Conservation (phyloP, 306 rosid genomes). For the Cucumis melo region DNA sequence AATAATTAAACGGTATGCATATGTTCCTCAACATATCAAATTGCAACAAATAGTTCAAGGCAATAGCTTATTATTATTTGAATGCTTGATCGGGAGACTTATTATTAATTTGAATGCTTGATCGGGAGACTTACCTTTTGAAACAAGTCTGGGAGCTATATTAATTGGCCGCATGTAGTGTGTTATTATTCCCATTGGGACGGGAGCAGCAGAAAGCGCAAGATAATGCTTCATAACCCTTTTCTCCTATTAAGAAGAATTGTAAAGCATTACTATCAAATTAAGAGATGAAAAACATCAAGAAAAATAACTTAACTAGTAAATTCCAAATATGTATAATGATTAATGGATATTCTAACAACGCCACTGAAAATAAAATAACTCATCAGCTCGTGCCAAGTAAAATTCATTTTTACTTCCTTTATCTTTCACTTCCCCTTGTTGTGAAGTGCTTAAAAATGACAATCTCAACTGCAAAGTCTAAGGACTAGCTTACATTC, state of each 20-base stretch:
- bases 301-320: background rate
- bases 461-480: background rate
- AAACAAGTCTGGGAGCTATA: slow-evolving; percentile 71
- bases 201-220: slow-evolving; percentile 78
- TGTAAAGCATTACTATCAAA: background rate
- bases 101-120: slow-evolving; percentile 2
- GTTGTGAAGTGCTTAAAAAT: background rate
- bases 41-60: background rate
- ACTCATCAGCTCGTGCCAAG: background rate
- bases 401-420: background rate
- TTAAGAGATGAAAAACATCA: slow-evolving; percentile 1
- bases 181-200: slow-evolving; percentile 53
- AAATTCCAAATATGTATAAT: background rate
- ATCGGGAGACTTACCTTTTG: slow-evolving; percentile 42
- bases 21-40: background rate
- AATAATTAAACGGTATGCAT: slow-evolving; percentile 3
- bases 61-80: background rate
- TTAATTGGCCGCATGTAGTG: slow-evolving; percentile 86
- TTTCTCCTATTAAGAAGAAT: slow-evolving; percentile 37
- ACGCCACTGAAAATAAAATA: background rate
- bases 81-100: slow-evolving; percentile 8
- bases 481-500: background rate
- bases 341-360: background rate
- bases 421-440: background rate
- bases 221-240: slow-evolving; percentile 82